These are phyloP conservation scores for Fulvia fulva DNA, from an alignment of 2,329 filamentous ascomycete species.

Conservation along the genomic window DNA sequence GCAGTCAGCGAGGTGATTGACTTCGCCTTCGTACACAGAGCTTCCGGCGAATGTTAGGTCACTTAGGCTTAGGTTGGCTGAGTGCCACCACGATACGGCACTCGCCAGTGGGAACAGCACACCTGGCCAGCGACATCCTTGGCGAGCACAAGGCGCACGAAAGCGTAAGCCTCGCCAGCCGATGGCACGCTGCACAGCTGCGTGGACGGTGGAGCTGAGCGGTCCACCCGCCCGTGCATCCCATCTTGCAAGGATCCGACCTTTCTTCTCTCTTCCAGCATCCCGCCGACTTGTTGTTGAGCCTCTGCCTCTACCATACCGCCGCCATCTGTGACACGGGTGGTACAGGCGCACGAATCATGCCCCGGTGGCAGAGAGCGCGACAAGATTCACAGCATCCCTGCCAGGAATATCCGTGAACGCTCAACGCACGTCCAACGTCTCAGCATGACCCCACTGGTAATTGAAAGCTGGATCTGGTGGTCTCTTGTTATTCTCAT, in stretches of 20 bases:
- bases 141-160: not conserved
- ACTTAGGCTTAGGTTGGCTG: not conserved
- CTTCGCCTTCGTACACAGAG: not conserved
- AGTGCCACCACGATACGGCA: not conserved
- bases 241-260: not conserved
- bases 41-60: not conserved
- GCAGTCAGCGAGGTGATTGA: not conserved
- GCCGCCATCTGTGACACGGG: not conserved
- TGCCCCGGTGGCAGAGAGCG: slow-evolving; percentile 8
- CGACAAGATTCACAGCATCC: slow-evolving; percentile 7
- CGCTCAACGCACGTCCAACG: not conserved
- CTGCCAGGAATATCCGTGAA: slow-evolving; percentile 10
- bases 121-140: not conserved
- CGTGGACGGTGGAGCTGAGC: not conserved
- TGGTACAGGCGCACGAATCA: slow-evolving; percentile 1
- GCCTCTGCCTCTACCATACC: not conserved
- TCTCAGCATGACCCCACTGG: slow-evolving; percentile 33
- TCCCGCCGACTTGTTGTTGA: not conserved
- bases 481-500: slow-evolving; percentile 33
- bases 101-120: not conserved
- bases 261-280: not conserved
- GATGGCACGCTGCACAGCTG: not conserved
- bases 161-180: not conserved
- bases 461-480: slow-evolving; percentile 47
- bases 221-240: not conserved